These are phyloP conservation scores for Drechslera avenae DNA, from an alignment of 2,329 filamentous ascomycete species.

Conservation along the genomic window DNA sequence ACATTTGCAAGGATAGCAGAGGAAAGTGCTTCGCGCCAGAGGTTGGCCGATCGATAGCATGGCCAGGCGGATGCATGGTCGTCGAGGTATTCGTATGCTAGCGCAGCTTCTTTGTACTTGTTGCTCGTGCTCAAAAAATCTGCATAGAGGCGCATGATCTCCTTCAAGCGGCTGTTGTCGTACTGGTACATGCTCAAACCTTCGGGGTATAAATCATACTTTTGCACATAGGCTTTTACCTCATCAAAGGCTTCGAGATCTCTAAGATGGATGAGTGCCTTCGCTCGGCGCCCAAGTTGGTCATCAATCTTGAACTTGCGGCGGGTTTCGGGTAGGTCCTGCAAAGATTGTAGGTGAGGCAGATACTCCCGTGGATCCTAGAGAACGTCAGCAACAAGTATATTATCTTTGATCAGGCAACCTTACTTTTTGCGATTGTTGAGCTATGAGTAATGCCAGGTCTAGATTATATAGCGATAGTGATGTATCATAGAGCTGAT, in stretches of 20 bases:
- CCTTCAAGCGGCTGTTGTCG: slow-evolving; percentile 67
- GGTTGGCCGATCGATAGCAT: slow-evolving; percentile 81
- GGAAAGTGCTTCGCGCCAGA: slow-evolving; percentile 91
- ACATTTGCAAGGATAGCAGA: slow-evolving; percentile 70
- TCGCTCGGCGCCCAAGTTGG: slow-evolving; percentile 74
- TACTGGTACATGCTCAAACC: slow-evolving; percentile 86
- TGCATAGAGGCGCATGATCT: slow-evolving; percentile 79
- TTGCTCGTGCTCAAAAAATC: slow-evolving; percentile 75
- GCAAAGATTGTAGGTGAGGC: slow-evolving; percentile 87
- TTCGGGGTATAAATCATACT: slow-evolving; percentile 77
- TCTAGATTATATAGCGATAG: slow-evolving; percentile 91
- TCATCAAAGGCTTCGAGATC: slow-evolving; percentile 76
- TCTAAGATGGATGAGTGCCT: slow-evolving; percentile 79
- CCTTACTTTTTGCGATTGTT: slow-evolving; percentile 81
- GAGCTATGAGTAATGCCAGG: slow-evolving; percentile 85
- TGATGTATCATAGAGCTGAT: slow-evolving; percentile 87
- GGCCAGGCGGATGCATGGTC: slow-evolving; percentile 76
- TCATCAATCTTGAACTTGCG: slow-evolving; percentile 87
- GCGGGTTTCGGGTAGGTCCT: slow-evolving; percentile 71
- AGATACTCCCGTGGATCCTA: slow-evolving; percentile 90
- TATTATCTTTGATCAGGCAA: background rate
- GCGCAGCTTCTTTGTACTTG: slow-evolving; percentile 81
- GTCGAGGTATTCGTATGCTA: slow-evolving; percentile 85
- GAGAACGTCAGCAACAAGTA: background rate
- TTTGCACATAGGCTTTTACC: slow-evolving; percentile 75